These are phyloP conservation scores for Tricholoma furcatifolium DNA, from an alignment of 768 basidiomycete species.

Conservation along the genomic window DNA sequence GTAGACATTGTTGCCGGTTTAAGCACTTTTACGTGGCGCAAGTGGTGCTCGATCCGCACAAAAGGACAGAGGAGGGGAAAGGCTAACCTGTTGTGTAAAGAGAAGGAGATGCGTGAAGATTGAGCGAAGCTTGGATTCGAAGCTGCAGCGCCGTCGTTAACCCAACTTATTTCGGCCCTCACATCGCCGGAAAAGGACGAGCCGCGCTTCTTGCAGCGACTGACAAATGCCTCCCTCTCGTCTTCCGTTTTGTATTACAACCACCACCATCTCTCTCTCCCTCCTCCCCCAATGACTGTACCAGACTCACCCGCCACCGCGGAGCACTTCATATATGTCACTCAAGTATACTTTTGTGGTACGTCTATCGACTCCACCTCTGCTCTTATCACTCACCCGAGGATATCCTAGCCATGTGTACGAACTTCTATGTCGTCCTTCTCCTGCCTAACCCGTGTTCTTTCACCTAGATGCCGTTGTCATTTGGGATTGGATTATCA, in stretches of 20 bases:
- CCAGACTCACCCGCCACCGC: constrained; percentile 52
- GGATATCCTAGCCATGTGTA: constrained; percentile 67
- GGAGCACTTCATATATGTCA: constrained; percentile 76
- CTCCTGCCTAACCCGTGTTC: constrained; percentile 25
- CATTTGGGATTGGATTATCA: constrained; percentile 84
- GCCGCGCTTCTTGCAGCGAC: constrained; percentile 44
- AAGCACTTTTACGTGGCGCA: constrained; percentile 15
- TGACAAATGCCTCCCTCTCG: constrained; percentile 42
- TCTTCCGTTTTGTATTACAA: constrained; percentile 35
- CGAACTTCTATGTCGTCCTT: constrained; percentile 26
- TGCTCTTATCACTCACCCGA: constrained; percentile 26
- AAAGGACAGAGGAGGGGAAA: constrained; percentile 12
- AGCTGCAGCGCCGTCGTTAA: constrained; percentile 16
- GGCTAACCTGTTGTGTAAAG: constrained; percentile 11
- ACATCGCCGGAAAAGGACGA: constrained; percentile 28
- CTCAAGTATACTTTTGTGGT: constrained; percentile 87
- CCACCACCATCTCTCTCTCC: constrained; percentile 30
- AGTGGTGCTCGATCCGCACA: neutral
- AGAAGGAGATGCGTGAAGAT: constrained; percentile 14
- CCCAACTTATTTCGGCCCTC: constrained; percentile 15
- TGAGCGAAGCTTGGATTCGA: constrained; percentile 12
- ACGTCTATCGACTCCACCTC: constrained; percentile 34
- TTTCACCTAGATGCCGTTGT: constrained; percentile 66
- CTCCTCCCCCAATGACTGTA: constrained; percentile 26
- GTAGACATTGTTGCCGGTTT: neutral